Conservation (phyloP, 2,329 filamentous ascomycete genomes). For the Apiospora aurea region DNA sequence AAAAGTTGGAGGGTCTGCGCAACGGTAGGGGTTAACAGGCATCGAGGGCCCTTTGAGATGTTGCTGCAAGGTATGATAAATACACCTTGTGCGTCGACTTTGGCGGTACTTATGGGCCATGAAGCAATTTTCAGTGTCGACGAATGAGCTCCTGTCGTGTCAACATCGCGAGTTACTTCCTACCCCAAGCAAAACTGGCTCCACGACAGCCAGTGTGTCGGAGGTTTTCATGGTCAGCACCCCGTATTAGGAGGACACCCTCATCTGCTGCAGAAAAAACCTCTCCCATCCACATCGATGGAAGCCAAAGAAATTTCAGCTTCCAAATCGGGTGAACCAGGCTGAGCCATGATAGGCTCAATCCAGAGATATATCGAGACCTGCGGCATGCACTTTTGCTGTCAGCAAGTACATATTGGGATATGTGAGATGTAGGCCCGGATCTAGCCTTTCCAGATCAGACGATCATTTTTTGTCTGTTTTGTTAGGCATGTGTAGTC, state of each 20-base stretch:
- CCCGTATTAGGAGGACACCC: neutral
- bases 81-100: neutral
- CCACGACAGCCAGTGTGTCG: neutral
- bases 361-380: conserved; percentile 12
- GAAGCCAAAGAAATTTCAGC: neutral
- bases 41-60: neutral
- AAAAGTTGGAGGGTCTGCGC: neutral
- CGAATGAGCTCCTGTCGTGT: neutral
- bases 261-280: neutral
- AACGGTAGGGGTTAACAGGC: neutral
- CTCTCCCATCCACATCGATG: neutral
- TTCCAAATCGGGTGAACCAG: conserved; percentile 8
- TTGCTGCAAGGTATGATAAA: neutral
- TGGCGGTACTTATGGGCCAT: neutral
- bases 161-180: neutral
- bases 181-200: neutral
- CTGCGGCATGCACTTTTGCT: neutral
- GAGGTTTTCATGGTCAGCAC: conserved; percentile 10
- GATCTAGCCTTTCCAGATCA: conserved; percentile 19
- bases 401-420: conserved; percentile 3
- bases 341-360: conserved; percentile 11
- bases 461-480: conserved; percentile 1
- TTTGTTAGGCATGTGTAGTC: neutral
- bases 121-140: neutral
- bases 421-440: conserved; percentile 12